Base-by-base conservation (phyloP, 208 protist genomes). In the Crithidia mellificae region DNA sequence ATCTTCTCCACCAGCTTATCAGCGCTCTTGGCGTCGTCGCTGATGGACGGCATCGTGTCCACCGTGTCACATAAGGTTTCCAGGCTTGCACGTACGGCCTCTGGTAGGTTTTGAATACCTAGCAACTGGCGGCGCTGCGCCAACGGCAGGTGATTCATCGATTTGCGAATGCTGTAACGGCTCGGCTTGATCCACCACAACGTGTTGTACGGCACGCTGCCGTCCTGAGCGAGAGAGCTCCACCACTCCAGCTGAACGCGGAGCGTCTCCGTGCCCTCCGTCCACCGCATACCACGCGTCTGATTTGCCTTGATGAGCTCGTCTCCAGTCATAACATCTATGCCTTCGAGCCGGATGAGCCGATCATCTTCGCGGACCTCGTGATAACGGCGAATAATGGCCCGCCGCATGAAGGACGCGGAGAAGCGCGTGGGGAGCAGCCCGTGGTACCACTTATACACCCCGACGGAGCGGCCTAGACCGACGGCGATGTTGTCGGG, bases 111-210 rank as follows among this genome's bases (percentile, higher is more conserved):
- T 57, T 94, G 87, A 76, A 96, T 96, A 67, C 88, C 91, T 38
- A 96, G 68, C 46, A 96, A 63, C 74, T 96, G 86, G 22, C 85
- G 87, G 56, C 91, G 88, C 63, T 94, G 88, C 47, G 89, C 80
- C 19, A 93, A 56, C 17, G 91, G 91, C 32, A 96, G 56, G 41
- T 80, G 79, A 63, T 87, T 91, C 86, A 96, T 92, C 27, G 91
- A 92, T 63, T 90, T 86, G 14, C 77, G 83, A 36, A 96, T 80
- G 68, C 83, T 89, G 77, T 91, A 94, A 34, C 88, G 83, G 6
- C 83, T 93, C 44, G 91, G 91, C 72, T 93, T 94, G 25, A 96
- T 79, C 88, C 88, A 96, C 74, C 92, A 96, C 19, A 96, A 77
- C 25, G 88, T 93, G 68, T 96, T 94, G 77, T 92, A 96, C 53